phyloP scores from a whole-genome alignment of 2,329 filamentous ascomycete genomes.

The Fusarium sp. region DNA sequence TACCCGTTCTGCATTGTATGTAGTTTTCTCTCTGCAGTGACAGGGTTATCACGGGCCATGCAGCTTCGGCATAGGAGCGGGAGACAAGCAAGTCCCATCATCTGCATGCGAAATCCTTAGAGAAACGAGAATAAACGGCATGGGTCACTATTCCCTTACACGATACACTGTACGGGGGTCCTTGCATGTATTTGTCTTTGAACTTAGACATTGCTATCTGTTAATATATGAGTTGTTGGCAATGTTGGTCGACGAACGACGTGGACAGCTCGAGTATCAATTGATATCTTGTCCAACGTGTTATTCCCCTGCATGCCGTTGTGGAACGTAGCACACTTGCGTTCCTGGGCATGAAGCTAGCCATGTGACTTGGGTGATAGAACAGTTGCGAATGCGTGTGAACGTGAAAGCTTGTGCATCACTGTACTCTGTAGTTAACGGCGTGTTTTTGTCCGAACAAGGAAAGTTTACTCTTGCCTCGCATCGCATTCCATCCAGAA shows the following conservation, averaged over 20 bases:
- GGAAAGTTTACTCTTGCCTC: constrained; percentile 39
- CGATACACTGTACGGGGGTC: constrained; percentile 28
- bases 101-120: constrained; percentile 33
- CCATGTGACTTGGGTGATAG: constrained; percentile 39
- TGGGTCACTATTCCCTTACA: constrained; percentile 12
- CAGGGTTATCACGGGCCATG: constrained; percentile 40
- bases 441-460: constrained; percentile 26
- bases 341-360: constrained; percentile 29
- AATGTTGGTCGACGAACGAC: constrained; percentile 31
- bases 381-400: constrained; percentile 19
- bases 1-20: constrained; percentile 6
- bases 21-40: constrained; percentile 19
- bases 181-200: constrained; percentile 17
- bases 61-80: constrained; percentile 34
- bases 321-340: constrained; percentile 29
- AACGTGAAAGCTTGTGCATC: constrained; percentile 21
- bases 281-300: constrained; percentile 31
- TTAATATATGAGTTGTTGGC: constrained; percentile 30
- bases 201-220: constrained; percentile 22
- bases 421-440: constrained; percentile 4
- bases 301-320: constrained; percentile 35
- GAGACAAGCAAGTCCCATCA: constrained; percentile 33
- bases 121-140: constrained; percentile 11
- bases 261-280: constrained; percentile 27
- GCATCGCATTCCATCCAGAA: constrained; percentile 26